A percentile compares a stretch with the other conserved stretches of the same genome.
Conservation (phyloP, 345 rosid species). For the Luvunga scandens region DNA sequence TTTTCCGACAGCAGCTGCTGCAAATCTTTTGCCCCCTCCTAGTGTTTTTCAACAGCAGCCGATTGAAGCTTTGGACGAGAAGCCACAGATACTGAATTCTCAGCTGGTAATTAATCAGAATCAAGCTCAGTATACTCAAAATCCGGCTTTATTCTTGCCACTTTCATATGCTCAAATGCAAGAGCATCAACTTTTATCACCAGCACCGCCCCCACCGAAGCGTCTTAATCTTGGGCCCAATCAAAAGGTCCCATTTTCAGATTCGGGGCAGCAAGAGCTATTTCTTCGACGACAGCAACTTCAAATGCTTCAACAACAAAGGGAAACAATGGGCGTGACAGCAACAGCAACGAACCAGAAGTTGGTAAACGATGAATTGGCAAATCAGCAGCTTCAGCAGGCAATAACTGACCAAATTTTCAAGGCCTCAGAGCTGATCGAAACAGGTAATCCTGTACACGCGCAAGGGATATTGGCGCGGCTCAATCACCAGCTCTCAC, state of each 20-base stretch:
- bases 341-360: constrained; percentile 30
- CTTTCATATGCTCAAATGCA: constrained; percentile 33
- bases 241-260: constrained; percentile 38
- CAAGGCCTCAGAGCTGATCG: constrained; percentile 89
- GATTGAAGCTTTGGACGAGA: constrained; percentile 40
- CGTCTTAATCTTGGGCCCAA: constrained; percentile 41
- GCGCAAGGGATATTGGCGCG: constrained; percentile 99
- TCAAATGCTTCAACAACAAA: constrained; percentile 43
- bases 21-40: constrained; percentile 21
- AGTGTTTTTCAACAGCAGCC: constrained; percentile 29
- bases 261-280: constrained; percentile 46
- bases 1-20: constrained; percentile 5
- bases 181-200: constrained; percentile 42
- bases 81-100: constrained; percentile 48
- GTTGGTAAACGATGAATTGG: constrained; percentile 40
- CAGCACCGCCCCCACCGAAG: constrained; percentile 51
- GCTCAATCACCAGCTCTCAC: constrained; percentile 99
- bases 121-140: constrained; percentile 46
- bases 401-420: constrained; percentile 69
- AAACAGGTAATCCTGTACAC: constrained; percentile 69
- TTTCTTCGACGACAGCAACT: constrained; percentile 36
- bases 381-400: constrained; percentile 65
- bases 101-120: constrained; percentile 45
- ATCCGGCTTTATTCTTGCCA: constrained; percentile 50
- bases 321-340: constrained; percentile 20